phyloP scores from a whole-genome alignment of 2,329 filamentous ascomycete genomes.

The Gliomastix tumulicola region DNA sequence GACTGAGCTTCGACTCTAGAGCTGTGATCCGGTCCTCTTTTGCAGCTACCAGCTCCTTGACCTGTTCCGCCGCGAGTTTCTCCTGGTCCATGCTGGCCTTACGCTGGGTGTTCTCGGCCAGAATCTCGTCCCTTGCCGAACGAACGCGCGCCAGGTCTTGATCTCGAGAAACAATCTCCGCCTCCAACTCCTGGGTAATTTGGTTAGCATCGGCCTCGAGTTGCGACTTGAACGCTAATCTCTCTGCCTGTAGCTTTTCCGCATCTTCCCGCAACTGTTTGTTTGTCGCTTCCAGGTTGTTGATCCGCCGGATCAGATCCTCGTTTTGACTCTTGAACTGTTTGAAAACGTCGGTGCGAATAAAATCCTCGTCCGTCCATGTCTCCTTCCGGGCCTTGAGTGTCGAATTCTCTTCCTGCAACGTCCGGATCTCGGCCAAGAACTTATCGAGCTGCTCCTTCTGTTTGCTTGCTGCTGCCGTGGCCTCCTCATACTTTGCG shows the following conservation, averaged over 20 bases:
- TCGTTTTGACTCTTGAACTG: conserved; percentile 84
- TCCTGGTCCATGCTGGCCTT: conserved; percentile 77
- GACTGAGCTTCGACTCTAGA: conserved; percentile 74
- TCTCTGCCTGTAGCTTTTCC: conserved; percentile 76
- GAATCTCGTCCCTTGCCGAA: conserved; percentile 74
- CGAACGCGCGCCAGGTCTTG: conserved; percentile 81
- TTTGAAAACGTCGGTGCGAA: conserved; percentile 89
- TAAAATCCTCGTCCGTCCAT: conserved; percentile 86
- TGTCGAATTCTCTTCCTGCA: conserved; percentile 73
- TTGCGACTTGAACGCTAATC: conserved; percentile 73
- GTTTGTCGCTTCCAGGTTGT: conserved; percentile 85
- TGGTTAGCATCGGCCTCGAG: conserved; percentile 74
- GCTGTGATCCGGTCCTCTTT: conserved; percentile 75
- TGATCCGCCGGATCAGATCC: conserved; percentile 85
- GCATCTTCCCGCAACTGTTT: conserved; percentile 78
- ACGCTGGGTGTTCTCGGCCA: conserved; percentile 73
- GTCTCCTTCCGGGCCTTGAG: conserved; percentile 62
- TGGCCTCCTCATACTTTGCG: conserved; percentile 68
- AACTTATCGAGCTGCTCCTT: conserved; percentile 82
- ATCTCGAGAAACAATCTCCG: conserved; percentile 73
- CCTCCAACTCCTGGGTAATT: conserved; percentile 70
- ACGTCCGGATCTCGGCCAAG: conserved; percentile 65
- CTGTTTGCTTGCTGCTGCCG: conserved; percentile 70
- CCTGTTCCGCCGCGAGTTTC: conserved; percentile 59
- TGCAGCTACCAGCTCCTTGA: conserved; percentile 73